phyloP scores from a whole-genome alignment of 139 green algal genomes.

The Chlamydomonas eustigma region DNA sequence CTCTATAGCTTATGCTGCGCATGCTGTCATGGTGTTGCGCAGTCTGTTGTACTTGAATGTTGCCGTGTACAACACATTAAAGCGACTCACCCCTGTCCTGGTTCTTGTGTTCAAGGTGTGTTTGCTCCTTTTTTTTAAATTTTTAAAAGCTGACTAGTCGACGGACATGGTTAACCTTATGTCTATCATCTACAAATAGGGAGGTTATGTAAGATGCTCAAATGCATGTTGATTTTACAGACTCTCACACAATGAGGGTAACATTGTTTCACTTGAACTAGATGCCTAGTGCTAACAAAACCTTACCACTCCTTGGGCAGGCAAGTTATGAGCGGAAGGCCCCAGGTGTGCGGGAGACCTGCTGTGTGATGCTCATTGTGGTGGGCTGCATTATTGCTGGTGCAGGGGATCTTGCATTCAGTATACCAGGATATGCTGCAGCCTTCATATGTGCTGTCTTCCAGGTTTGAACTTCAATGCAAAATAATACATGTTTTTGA shows the following conservation, averaged over 20 bases:
- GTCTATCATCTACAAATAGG: not conserved
- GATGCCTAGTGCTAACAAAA: not conserved
- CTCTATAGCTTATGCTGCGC: not conserved
- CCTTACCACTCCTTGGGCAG: too few relatives aligned
- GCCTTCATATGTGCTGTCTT: constrained; percentile 3
- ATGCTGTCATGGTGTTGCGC: constrained; percentile 8
- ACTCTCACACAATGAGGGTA: too few relatives aligned
- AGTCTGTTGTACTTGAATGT: constrained; percentile 11
- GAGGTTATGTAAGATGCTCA: not conserved
- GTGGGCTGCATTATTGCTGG: constrained; percentile 55
- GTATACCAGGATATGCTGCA: not conserved
- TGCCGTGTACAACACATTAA: constrained; percentile 57
- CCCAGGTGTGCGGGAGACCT: constrained; percentile 24
- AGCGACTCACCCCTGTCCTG: constrained; percentile 58
- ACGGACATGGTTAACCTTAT: not conserved
- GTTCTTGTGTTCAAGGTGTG: constrained; percentile 53
- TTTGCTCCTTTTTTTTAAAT: too few relatives aligned
- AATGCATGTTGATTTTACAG: not conserved
- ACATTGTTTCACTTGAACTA: not conserved
- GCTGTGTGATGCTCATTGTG: constrained; percentile 50
- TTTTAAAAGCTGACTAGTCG: not conserved
- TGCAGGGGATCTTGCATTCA: constrained; percentile 32
- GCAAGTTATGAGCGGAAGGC: constrained; percentile 12
- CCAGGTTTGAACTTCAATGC: not conserved
- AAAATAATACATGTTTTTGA: too few relatives aligned